phyloP scores from a whole-genome alignment of 164 flowering plant genomes.

The Umbilicus rupestris region DNA sequence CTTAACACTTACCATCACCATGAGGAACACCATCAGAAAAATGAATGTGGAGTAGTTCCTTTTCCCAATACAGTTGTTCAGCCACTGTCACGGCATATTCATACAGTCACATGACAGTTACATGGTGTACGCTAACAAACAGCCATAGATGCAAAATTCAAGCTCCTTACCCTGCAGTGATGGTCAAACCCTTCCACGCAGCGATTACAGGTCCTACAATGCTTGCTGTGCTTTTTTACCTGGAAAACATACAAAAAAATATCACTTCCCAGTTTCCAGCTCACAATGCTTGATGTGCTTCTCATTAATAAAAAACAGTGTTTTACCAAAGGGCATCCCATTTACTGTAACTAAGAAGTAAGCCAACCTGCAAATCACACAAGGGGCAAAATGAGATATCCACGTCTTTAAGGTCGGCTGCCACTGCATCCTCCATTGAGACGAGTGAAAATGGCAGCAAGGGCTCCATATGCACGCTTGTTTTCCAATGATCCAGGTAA shows the following conservation, averaged over 20 bases:
- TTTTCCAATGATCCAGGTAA: slow-evolving; percentile 58
- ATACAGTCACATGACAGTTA: too few relatives aligned
- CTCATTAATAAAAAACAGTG: background rate
- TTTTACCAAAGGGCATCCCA: background rate
- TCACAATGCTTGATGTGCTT: too few relatives aligned
- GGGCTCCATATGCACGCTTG: slow-evolving; percentile 52
- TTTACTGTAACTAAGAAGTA: background rate
- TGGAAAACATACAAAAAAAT: slow-evolving; percentile 21
- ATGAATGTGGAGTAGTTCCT: slow-evolving; percentile 84
- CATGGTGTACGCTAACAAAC: background rate
- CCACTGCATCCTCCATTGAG: slow-evolving; percentile 47
- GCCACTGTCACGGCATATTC: slow-evolving; percentile 57
- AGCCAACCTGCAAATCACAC: slow-evolving; percentile 75
- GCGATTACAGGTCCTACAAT: slow-evolving; percentile 86
- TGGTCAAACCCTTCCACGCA: slow-evolving; percentile 99
- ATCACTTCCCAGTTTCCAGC: background rate
- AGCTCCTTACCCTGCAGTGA: slow-evolving; percentile 79
- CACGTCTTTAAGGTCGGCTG: slow-evolving; percentile 52
- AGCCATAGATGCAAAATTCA: background rate
- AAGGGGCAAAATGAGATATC: slow-evolving; percentile 68
- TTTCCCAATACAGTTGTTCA: slow-evolving; percentile 92
- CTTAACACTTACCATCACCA: slow-evolving; percentile 61
- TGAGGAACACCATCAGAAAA: slow-evolving; percentile 63
- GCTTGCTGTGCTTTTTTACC: slow-evolving; percentile 88
- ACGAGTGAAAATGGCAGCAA: slow-evolving; percentile 74